Base-by-base conservation (phyloP, 2,329 filamentous ascomycete species). In the Purpureocillium lavendulum region DNA sequence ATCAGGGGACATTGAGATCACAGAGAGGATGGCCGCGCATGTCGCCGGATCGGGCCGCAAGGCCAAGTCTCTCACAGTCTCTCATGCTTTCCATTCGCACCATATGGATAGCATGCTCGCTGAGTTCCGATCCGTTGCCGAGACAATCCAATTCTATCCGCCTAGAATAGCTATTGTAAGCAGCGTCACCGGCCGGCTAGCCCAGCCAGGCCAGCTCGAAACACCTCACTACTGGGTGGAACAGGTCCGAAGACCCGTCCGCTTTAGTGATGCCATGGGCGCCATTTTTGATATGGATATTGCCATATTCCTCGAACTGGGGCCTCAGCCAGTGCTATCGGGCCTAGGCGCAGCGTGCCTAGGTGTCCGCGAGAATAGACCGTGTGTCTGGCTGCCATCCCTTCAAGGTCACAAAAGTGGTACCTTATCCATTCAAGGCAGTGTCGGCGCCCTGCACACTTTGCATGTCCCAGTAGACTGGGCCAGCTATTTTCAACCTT, bases 211-310 rank as follows among this genome's bases (percentile, higher is more conserved):
- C 30, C 63, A 57, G 43, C 45, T 55, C 1, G 64, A 83, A 47
- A 66, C 70, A 42, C 67, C 74, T 1, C 64, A 66, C 2, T 86
- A 86, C 54, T 66, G 85, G 29, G 62, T 69, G 18, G 69, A 71
- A 33, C 74, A 79, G 41, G 73, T 73, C 13, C 71, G 82, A 3
- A 71, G 83, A 50, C 63, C 80, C 1, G 82, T 86, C 42, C 70
- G 83, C 54, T 84, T 86, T 58, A 46, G 38, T 40, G 58, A 61
- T 24, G 50, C 47, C 31, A 50, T 62, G 31, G 41, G 45, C 34
- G 40, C 49, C 11, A 30, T 60, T 10, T 40, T 40, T 12, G 16
- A 36, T 12, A 46, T 49, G 3, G 55, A 52, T 6, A 46, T 45
- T 26, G 51, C 54, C 30, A 29, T 51, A 35, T 58, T 58, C 40